These are phyloP conservation scores for Podila verticillata DNA, from an alignment of 192 early-diverging fungal species.

Conservation along the genomic window DNA sequence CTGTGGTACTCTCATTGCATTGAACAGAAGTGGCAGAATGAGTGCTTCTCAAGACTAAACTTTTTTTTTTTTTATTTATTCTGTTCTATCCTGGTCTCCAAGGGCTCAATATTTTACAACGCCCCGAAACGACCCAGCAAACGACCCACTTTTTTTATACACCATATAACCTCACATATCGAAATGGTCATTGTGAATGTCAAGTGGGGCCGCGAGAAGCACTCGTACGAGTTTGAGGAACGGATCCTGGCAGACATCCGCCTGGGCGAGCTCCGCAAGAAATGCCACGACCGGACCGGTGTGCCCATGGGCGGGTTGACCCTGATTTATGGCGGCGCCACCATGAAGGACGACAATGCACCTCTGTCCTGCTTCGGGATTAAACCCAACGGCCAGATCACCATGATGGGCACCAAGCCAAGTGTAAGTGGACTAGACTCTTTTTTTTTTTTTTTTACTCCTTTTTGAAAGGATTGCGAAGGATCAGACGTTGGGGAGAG, in stretches of 20 bases:
- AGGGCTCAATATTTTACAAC: neutral
- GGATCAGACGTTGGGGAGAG: too few species aligned
- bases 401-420: constrained; percentile 75
- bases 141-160: neutral
- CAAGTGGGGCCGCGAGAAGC: constrained; percentile 47
- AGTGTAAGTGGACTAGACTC: constrained; percentile 52
- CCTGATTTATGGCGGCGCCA: constrained; percentile 57
- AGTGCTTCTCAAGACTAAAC: neutral
- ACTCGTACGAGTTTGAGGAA: constrained; percentile 16
- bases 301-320: constrained; percentile 39
- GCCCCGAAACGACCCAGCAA: neutral
- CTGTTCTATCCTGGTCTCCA: neutral
- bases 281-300: constrained; percentile 38
- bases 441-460: neutral
- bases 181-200: constrained; percentile 27
- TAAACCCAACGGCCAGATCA: constrained; percentile 74
- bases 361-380: constrained; percentile 78
- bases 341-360: constrained; percentile 80
- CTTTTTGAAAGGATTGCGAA: too few species aligned
- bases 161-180: neutral
- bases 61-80: neutral
- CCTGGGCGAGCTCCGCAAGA: constrained; percentile 27
- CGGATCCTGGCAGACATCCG: constrained; percentile 20
- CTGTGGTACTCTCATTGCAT: too few species aligned
- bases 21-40: too few species aligned